phyloP scores from a whole-genome alignment of 2,329 filamentous ascomycete species.

The Verticillium klebahnii region DNA sequence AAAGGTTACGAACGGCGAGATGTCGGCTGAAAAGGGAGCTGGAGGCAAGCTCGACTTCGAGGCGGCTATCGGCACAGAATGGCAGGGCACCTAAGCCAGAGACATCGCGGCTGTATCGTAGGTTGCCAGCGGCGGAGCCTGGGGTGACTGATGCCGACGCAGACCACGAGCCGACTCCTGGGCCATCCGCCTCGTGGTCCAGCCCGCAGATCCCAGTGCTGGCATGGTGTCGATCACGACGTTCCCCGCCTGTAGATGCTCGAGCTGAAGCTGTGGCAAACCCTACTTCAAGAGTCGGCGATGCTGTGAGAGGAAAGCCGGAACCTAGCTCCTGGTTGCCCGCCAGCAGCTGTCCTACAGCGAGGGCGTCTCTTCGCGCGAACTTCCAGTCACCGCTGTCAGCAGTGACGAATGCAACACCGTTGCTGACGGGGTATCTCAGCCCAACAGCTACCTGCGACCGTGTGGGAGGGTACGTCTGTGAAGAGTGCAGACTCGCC shows the following conservation, averaged over 20 bases:
- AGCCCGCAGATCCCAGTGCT: constrained; percentile 29
- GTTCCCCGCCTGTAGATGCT: constrained; percentile 18
- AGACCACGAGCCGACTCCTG: constrained; percentile 29
- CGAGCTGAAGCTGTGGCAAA: constrained; percentile 29
- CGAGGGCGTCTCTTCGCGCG: constrained; percentile 21
- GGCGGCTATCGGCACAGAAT: constrained; percentile 19
- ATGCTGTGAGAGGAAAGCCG: constrained; percentile 19
- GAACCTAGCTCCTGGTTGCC: constrained; percentile 23
- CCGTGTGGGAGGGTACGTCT: constrained; percentile 11
- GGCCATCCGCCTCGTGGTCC: constrained; percentile 23
- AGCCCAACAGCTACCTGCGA: constrained; percentile 27
- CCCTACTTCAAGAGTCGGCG: constrained; percentile 36
- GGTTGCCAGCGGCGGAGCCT: constrained; percentile 25
- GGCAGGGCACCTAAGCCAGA: constrained; percentile 1
- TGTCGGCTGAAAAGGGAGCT: constrained; percentile 29
- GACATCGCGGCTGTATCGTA: constrained; percentile 31
- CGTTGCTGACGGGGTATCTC: constrained; percentile 25
- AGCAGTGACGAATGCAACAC: constrained; percentile 30
- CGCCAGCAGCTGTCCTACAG: constrained; percentile 25
- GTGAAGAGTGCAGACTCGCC: constrained; percentile 21
- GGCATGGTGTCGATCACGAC: background rate
- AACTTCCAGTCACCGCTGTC: constrained; percentile 38
- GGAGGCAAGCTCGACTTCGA: constrained; percentile 38
- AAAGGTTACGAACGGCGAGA: constrained; percentile 39
- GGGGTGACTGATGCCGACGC: constrained; percentile 28